Conservation (phyloP, 257 asterid genomes). For the Rehmannia glutinosa region DNA sequence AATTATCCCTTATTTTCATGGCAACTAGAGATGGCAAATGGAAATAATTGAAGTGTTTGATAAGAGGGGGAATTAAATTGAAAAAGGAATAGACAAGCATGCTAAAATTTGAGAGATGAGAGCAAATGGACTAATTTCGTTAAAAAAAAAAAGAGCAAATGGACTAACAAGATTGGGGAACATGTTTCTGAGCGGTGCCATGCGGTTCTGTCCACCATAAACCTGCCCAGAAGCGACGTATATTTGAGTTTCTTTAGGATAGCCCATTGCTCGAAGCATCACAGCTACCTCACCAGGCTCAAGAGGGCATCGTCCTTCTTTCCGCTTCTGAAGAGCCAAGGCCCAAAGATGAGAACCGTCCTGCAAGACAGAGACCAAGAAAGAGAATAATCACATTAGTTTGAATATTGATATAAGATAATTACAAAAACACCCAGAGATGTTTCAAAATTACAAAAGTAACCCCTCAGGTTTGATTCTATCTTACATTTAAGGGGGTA, state of each 20-base stretch:
- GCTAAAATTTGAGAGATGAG: too few species aligned
- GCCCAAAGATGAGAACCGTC: slow-evolving; percentile 99
- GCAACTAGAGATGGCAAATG: not conserved
- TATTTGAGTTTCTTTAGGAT: slow-evolving; percentile 95
- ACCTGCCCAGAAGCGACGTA: slow-evolving; percentile 99
- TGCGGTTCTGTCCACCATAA: slow-evolving; percentile 98
- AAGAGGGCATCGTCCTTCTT: slow-evolving; percentile 99
- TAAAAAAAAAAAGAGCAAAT: not conserved
- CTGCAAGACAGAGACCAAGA: slow-evolving; percentile 38
- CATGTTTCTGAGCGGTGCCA: slow-evolving; percentile 99
- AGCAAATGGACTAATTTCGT: slow-evolving; percentile 38
- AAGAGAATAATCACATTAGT: slow-evolving; percentile 1
- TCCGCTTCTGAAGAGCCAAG: slow-evolving; percentile 91
- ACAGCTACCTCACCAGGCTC: slow-evolving; percentile 99
- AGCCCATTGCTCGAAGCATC: slow-evolving; percentile 99
- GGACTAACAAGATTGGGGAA: slow-evolving; percentile 90
- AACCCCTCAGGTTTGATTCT: too few species aligned
- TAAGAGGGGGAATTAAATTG: not conserved
- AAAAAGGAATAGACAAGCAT: not conserved
- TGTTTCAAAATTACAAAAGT: too few species aligned
- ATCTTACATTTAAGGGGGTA: too few species aligned
- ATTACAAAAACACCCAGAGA: too few species aligned
- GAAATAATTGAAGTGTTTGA: too few species aligned
- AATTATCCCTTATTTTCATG: not conserved
- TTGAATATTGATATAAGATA: too few species aligned